Evolutionary conservation across 2,329 filamentous ascomycete genomes (phyloP).

Genomic region (Coniochaeta prunicola): DNA sequence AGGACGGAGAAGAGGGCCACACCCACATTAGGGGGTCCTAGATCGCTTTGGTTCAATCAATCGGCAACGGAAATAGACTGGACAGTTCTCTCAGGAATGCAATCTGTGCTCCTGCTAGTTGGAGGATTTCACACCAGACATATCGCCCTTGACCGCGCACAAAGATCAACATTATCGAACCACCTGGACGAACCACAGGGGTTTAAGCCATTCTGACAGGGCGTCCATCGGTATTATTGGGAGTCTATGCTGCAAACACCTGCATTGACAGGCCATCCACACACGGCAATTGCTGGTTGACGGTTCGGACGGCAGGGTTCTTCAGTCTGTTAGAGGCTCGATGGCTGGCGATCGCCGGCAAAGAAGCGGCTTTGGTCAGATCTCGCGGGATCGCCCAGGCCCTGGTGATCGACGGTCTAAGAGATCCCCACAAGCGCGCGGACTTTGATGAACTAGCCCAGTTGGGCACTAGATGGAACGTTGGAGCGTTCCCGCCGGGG

Average conservation of each 20-base stretch:
- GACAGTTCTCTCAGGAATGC: background rate
- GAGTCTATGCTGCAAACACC: background rate
- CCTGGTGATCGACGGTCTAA: background rate
- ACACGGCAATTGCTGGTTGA: background rate
- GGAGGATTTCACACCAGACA: background rate
- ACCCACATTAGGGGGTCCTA: background rate
- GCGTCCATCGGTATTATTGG: background rate
- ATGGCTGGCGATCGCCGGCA: conserved; percentile 1
- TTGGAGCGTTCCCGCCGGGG: background rate
- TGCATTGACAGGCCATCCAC: background rate
- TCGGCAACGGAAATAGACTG: background rate
- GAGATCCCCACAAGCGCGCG: background rate
- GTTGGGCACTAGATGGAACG: conserved; percentile 1
- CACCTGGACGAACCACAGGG: background rate
- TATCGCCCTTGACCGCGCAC: background rate
- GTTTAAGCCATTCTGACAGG: background rate
- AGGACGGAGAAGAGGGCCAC: background rate
- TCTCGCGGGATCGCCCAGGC: background rate
- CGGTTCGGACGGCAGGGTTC: background rate
- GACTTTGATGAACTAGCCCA: background rate
- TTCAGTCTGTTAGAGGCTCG: background rate
- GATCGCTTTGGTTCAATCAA: background rate
- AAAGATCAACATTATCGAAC: background rate
- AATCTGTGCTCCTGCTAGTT: background rate
- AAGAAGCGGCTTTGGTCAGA: background rate